Percentiles rank a stretch among this genome's conserved stretches.
Evolutionary conservation across 306 rosid genomes (phyloP).

Genomic region (Glycine latifolia): DNA sequence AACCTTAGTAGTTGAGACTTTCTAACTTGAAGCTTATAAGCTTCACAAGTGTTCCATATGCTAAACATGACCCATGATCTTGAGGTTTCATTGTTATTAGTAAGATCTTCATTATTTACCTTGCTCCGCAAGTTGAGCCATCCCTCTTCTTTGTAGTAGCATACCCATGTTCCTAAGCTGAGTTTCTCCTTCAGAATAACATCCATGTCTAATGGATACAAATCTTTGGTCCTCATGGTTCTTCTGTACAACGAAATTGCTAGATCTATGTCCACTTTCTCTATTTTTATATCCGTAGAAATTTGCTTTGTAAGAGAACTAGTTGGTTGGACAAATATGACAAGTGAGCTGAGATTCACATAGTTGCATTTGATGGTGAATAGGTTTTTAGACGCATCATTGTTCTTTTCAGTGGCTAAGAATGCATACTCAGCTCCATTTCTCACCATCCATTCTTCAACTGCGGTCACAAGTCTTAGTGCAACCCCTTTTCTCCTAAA

Average conservation of each 20-base stretch:
- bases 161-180: conserved; percentile 71
- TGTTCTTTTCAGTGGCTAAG: conserved; percentile 18
- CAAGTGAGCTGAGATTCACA: conserved; percentile 23
- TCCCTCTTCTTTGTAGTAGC: conserved; percentile 56
- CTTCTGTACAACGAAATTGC: conserved; percentile 64
- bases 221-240: not conserved
- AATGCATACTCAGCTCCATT: conserved; percentile 30
- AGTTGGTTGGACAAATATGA: conserved; percentile 24
- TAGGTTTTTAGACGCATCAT: conserved; percentile 19
- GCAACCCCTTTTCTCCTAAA: conserved; percentile 35
- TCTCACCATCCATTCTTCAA: conserved; percentile 35
- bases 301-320: not conserved
- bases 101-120: conserved; percentile 19
- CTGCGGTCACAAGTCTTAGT: conserved; percentile 4
- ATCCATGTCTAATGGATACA: conserved; percentile 55
- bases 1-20: conserved; percentile 51
- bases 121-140: conserved; percentile 47
- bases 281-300: conserved; percentile 23
- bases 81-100: conserved; percentile 41
- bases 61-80: conserved; percentile 71
- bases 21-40: conserved; percentile 55
- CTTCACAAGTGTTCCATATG: conserved; percentile 52
- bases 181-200: conserved; percentile 66
- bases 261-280: conserved; percentile 48
- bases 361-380: conserved; percentile 19